Evolutionary conservation across 2,329 filamentous ascomycete genomes (phyloP).

Genomic region (Penicillium sp.): DNA sequence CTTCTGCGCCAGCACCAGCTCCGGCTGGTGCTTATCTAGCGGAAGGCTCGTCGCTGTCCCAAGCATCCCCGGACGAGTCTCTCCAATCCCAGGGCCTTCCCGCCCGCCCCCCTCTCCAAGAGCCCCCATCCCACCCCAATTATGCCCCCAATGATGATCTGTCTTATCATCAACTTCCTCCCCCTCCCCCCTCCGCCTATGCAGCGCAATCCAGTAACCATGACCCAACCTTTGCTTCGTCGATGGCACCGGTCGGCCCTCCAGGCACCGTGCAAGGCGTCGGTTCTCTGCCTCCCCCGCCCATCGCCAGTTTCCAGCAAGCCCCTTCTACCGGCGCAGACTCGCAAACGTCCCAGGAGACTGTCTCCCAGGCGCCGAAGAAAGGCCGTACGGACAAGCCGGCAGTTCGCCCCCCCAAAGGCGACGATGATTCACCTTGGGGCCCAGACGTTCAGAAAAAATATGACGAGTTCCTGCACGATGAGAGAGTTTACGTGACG

Average conservation of each 20-base stretch:
- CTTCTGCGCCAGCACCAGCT: too few species aligned
- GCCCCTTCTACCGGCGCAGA: constrained; percentile 21
- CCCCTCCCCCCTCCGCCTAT: constrained; percentile 30
- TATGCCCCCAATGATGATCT: constrained; percentile 40
- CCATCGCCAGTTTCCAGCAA: constrained; percentile 42
- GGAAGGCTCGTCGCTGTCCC: constrained; percentile 30
- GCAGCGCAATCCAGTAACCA: constrained; percentile 38
- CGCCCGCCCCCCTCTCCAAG: constrained; percentile 47
- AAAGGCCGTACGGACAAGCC: constrained; percentile 30
- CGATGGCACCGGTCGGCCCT: constrained; percentile 31
- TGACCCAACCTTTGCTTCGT: constrained; percentile 25
- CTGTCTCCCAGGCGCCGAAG: constrained; percentile 23
- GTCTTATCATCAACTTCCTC: constrained; percentile 39
- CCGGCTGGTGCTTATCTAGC: constrained; percentile 23
- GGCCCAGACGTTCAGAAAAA: constrained; percentile 49
- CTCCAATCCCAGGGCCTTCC: constrained; percentile 42
- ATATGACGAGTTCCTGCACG: constrained; percentile 51
- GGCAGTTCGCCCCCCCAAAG: constrained; percentile 21
- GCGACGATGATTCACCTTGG: constrained; percentile 47
- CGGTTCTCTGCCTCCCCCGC: constrained; percentile 41
- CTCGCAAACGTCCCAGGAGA: constrained; percentile 22
- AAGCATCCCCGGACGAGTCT: constrained; percentile 31
- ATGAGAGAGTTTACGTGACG: constrained; percentile 52
- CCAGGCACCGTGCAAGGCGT: constrained; percentile 37
- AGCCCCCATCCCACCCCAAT: constrained; percentile 40